Percentiles rank a stretch among this genome's conserved stretches.
Conservation (phyloP, 2,329 filamentous ascomycete species). For the Cercospora sesami region DNA sequence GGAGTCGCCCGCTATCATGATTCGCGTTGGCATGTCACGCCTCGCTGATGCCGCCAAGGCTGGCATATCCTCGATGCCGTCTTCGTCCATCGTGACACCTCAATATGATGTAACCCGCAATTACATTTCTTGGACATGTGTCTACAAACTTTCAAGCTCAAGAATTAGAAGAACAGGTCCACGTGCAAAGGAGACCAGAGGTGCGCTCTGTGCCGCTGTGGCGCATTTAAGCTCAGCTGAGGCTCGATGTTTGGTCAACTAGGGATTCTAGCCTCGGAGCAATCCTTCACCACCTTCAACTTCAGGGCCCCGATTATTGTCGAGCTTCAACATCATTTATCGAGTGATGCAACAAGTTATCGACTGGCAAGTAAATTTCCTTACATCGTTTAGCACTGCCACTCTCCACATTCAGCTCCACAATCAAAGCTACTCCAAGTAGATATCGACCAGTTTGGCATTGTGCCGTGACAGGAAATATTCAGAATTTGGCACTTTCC, state of each 20-base stretch:
- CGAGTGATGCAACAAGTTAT: not conserved
- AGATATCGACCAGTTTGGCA: slow-evolving; percentile 6
- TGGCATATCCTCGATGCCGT: not conserved
- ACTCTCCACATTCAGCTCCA: not conserved
- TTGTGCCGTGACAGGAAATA: slow-evolving; percentile 5
- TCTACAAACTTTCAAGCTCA: not conserved
- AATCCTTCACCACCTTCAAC: not conserved
- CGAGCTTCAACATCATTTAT: not conserved
- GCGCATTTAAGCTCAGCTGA: not conserved
- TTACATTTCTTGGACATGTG: not conserved
- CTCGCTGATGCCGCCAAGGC: not conserved
- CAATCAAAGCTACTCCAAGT: slow-evolving; percentile 6
- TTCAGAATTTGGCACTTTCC: slow-evolving; percentile 10
- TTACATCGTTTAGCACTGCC: no score
- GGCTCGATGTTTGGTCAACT: not conserved
- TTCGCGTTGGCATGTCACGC: not conserved
- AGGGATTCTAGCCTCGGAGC: not conserved
- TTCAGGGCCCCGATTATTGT: not conserved
- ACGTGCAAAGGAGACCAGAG: not conserved
- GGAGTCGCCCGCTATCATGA: slow-evolving; percentile 31
- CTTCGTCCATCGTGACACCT: not conserved
- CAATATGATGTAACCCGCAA: not conserved
- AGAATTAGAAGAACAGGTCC: not conserved
- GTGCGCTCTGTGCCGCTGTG: not conserved
- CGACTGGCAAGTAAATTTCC: no score